Conservation (phyloP, 2,329 filamentous ascomycete species). For the Hymenoscyphus scutula region DNA sequence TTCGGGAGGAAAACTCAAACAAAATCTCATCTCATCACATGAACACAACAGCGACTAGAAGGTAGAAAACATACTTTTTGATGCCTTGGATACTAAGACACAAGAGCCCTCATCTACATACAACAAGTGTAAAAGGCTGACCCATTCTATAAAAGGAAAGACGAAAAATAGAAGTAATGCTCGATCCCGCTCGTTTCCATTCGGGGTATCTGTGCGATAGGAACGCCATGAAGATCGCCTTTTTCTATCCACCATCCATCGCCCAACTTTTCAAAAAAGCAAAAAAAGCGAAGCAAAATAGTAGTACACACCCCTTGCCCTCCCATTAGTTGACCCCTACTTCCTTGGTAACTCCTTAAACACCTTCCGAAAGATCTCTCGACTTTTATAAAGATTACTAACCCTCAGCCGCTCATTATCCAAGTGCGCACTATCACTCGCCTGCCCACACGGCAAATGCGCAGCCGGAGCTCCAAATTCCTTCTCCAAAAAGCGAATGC, state of each 20-base stretch:
- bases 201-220: background rate
- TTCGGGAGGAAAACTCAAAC: no score
- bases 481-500: slow-evolving; percentile 91
- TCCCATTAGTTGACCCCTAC: slow-evolving; percentile 24
- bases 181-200: background rate
- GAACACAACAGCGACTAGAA: no score
- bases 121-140: background rate
- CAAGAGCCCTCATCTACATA: background rate
- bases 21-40: no score
- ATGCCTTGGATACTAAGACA: background rate
- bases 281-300: background rate
- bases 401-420: slow-evolving; percentile 92
- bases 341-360: slow-evolving; percentile 51
- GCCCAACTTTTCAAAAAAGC: background rate
- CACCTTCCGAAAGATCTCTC: slow-evolving; percentile 85
- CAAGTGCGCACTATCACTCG: slow-evolving; percentile 89
- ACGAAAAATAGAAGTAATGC: background rate
- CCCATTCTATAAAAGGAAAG: background rate
- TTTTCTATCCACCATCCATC: no score
- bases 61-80: no score
- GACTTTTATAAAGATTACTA: slow-evolving; percentile 83
- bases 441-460: slow-evolving; percentile 90
- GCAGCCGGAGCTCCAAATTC: slow-evolving; percentile 89
- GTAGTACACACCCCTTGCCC: background rate
- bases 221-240: no score